These are phyloP conservation scores for Fusarium sambucinum DNA, from an alignment of 2,329 filamentous ascomycete species.

Conservation along the genomic window DNA sequence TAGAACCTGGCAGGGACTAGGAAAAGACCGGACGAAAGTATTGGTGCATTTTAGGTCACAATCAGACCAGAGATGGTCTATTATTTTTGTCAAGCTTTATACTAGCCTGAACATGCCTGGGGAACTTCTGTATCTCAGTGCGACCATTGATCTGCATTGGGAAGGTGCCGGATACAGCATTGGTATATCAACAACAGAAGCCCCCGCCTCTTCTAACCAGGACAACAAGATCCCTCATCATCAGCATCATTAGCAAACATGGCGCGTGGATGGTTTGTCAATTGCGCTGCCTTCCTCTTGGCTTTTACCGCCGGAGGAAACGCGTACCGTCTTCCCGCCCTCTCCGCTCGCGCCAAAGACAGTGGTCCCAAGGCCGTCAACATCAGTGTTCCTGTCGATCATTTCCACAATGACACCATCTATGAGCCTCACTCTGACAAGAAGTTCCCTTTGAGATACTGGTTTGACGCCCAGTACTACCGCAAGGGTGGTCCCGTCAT, in stretches of 20 bases:
- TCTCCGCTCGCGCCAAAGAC: conserved; percentile 7
- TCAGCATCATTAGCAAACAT: conserved; percentile 9
- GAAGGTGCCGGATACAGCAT: conserved; percentile 17
- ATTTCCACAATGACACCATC: conserved; percentile 82
- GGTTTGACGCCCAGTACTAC: conserved; percentile 84
- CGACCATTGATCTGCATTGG: conserved; percentile 25
- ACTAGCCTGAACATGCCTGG: not conserved
- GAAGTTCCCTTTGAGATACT: conserved; percentile 80
- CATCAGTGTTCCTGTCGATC: conserved; percentile 72
- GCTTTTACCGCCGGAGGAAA: conserved; percentile 7
- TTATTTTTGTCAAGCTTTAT: not conserved
- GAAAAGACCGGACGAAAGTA: not conserved
- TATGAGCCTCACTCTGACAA: conserved; percentile 82
- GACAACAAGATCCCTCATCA: not conserved
- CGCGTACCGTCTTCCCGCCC: conserved; percentile 2
- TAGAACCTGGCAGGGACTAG: conserved; percentile 8
- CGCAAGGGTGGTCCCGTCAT: conserved; percentile 83
- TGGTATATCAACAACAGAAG: conserved; percentile 4
- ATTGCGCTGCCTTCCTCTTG: conserved; percentile 19
- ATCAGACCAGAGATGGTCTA: not conserved
- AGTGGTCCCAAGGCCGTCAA: conserved; percentile 40
- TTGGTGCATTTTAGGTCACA: not conserved
- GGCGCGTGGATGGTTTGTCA: conserved; percentile 28
- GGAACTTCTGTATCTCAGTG: conserved; percentile 29
- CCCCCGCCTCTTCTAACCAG: conserved; percentile 4